These are phyloP conservation scores for Hypomyces perniciosus DNA, from an alignment of 2,329 filamentous ascomycete genomes.

Conservation along the genomic window DNA sequence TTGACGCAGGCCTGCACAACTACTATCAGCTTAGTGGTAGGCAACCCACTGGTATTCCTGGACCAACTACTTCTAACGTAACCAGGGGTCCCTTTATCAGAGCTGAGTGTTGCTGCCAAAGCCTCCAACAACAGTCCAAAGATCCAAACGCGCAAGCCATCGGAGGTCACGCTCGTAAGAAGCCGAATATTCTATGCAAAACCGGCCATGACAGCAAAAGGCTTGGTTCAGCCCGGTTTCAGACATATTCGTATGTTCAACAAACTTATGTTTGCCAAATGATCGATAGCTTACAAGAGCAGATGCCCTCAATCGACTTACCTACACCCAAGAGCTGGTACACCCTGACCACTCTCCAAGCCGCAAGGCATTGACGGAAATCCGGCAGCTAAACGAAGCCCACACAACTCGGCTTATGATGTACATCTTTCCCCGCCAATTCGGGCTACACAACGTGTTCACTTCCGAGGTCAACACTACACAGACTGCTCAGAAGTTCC, in stretches of 20 bases:
- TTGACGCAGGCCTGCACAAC: conserved; percentile 57
- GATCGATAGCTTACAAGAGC: conserved; percentile 14
- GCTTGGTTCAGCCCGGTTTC: conserved; percentile 65
- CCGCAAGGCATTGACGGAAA: neutral
- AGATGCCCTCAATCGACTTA: conserved; percentile 77
- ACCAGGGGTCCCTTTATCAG: conserved; percentile 46
- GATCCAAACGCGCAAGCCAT: conserved; percentile 31
- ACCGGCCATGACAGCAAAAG: conserved; percentile 62
- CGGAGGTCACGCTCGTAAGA: conserved; percentile 68
- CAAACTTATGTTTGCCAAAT: neutral
- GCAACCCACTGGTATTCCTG: conserved; percentile 16
- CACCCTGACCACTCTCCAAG: neutral
- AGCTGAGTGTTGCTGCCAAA: conserved; percentile 22
- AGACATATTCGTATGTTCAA: conserved; percentile 68
- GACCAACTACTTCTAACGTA: neutral
- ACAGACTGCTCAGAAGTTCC: conserved; percentile 66
- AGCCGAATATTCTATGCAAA: conserved; percentile 82
- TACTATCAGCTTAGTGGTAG: conserved; percentile 74
- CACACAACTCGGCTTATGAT: conserved; percentile 72
- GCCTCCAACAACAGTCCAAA: neutral
- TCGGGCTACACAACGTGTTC: conserved; percentile 88
- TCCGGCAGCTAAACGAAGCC: conserved; percentile 20
- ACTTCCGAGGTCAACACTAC: conserved; percentile 58
- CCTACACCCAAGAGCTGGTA: conserved; percentile 14
- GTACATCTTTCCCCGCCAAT: conserved; percentile 91